Conservation (phyloP, 768 basidiomycete genomes). For the Tylopilus vinaceipallidus region DNA sequence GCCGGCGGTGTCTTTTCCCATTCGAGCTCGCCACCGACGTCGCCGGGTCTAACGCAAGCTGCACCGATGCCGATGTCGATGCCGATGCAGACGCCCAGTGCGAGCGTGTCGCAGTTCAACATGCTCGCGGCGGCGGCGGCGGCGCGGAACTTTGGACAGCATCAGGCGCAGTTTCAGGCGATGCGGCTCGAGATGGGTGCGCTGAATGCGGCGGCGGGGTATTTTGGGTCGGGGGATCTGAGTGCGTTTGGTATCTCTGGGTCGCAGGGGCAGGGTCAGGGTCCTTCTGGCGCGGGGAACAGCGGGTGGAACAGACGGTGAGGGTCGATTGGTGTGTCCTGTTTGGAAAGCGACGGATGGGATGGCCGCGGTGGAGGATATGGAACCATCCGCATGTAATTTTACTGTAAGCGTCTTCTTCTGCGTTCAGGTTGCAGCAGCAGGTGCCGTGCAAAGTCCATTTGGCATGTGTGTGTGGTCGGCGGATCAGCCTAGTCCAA, state of each 20-base stretch:
- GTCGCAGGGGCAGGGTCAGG: neutral
- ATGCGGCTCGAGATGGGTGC: slow-evolving; percentile 15
- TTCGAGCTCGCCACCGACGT: slow-evolving; percentile 1
- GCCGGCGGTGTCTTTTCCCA: neutral
- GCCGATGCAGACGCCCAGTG: slow-evolving; percentile 4
- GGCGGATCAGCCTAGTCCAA: too few species aligned
- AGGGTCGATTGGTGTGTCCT: too few species aligned
- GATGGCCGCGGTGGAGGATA: too few species aligned
- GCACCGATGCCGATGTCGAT: neutral
- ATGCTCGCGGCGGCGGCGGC: slow-evolving; percentile 27
- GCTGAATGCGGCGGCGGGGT: slow-evolving; percentile 17
- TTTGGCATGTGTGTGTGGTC: too few species aligned
- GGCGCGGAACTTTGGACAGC: slow-evolving; percentile 23
- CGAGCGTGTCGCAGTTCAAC: slow-evolving; percentile 28
- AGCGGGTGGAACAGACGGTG: slow-evolving; percentile 15
- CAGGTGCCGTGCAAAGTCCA: too few species aligned
- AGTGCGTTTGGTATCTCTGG: slow-evolving; percentile 12
- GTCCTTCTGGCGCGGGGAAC: neutral
- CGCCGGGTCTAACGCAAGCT: neutral
- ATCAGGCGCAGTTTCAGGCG: slow-evolving; percentile 22
- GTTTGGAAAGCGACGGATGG: too few species aligned
- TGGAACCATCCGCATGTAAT: too few species aligned
- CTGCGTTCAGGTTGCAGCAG: too few species aligned
- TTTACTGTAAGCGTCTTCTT: too few species aligned
- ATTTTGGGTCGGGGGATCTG: slow-evolving; percentile 21